Percentiles rank a stretch among this genome's conserved stretches.
Conservation (phyloP, 495 filamentous ascomycete genomes). For the Pseudevernia furfuracea region DNA sequence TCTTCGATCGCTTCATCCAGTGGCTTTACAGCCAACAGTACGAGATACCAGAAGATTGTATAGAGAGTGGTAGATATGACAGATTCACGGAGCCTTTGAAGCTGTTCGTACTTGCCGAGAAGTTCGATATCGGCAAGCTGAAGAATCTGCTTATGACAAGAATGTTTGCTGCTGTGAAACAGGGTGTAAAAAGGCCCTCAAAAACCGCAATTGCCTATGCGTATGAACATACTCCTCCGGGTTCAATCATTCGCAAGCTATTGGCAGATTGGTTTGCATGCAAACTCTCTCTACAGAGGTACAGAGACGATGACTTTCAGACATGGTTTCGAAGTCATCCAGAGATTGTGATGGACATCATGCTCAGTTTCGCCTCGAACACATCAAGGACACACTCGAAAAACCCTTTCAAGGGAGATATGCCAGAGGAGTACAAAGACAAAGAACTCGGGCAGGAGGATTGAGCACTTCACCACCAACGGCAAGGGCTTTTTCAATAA, state of each 20-base stretch:
- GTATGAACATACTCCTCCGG: background rate
- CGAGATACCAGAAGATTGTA: too few relatives aligned
- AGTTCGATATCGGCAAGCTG: background rate
- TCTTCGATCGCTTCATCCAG: slow-evolving; percentile 16
- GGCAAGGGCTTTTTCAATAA: background rate
- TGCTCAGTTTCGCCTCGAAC: background rate
- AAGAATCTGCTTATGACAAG: background rate
- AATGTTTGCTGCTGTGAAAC: too few relatives aligned
- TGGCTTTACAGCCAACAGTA: slow-evolving; percentile 11
- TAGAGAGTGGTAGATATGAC: too few relatives aligned
- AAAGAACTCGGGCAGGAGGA: background rate
- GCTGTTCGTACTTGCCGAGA: slow-evolving; percentile 8
- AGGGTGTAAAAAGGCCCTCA: too few relatives aligned
- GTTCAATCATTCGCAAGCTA: background rate
- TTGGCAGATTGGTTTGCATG: background rate
- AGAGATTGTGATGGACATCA: background rate
- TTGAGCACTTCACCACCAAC: background rate
- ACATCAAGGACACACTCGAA: rapidly evolving
- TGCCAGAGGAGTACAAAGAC: background rate
- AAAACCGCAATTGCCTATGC: background rate
- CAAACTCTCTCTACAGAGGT: too few relatives aligned
- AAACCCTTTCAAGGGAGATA: background rate
- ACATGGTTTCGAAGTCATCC: background rate
- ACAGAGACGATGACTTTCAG: background rate
- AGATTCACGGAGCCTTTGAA: background rate